Evolutionary conservation across 345 rosid genomes (phyloP), one percentile per base, ranked within the genome.

Genomic region (Noccaea bulbosa): DNA sequence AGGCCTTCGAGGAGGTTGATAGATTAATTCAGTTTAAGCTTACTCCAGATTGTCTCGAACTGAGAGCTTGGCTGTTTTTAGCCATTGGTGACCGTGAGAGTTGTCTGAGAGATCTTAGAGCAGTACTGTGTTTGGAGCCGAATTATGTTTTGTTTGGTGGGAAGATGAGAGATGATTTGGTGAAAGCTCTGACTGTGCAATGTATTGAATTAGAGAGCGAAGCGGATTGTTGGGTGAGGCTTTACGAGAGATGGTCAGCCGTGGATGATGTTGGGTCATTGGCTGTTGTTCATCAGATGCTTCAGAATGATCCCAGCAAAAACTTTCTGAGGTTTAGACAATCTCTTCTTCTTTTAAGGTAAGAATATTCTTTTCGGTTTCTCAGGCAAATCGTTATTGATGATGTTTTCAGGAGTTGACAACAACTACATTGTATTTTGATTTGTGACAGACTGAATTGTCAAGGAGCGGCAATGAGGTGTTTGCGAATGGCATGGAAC

Each of bases 231-330:
- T 93, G 98, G 97, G 80, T 91, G 82, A 86, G 80, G 70, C 93
- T 93, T 68, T 89, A 87, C 52, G 96, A 89, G 11, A 75, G 86
- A 72, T 93, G 98, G 98, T 89, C 96, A 61, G 83, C 83, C n/a
- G 95, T 91, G 4, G 98, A 93, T 83, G 98, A 93, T 77, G 79
- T 91, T 52, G 98, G 91, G 27, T 89, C 95, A 17, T 80, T 93
- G 71, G 91, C 97, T 65, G 91, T 86, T 80, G 82, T 88, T 73
- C 89, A 89, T 73, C 93, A 85, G 79, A 93, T 93, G 97, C 88
- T 93, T 53, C 81, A 38, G 54, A 82, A 82, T 71, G 97, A 91
- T 70, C 96, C 96, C 1, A 77, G 74, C 66, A 93, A 85, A 60
- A 84, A 90, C 82, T 81, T 91, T 60, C 75, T 93, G 55, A 71